Conservation (phyloP, 2,329 filamentous ascomycete genomes). For the Fusarium goolgardi region DNA sequence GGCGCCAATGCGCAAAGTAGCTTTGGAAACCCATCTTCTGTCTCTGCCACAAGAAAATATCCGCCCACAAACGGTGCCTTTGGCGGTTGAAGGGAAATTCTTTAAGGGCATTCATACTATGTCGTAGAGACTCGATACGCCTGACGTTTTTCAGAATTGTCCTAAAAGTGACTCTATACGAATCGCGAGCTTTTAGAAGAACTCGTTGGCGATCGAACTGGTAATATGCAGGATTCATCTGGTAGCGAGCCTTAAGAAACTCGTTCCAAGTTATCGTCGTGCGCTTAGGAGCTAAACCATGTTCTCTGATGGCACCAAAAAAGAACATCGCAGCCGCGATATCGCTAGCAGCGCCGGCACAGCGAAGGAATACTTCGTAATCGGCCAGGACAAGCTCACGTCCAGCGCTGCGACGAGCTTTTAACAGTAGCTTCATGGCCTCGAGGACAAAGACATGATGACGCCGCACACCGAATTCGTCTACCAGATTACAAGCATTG, state of each 20-base stretch:
- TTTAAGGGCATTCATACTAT: slow-evolving; percentile 46
- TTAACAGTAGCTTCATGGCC: slow-evolving; percentile 51
- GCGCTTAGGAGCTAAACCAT: slow-evolving; percentile 47
- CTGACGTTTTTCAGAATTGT: slow-evolving; percentile 35
- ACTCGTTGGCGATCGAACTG: slow-evolving; percentile 58
- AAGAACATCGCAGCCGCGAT: slow-evolving; percentile 50
- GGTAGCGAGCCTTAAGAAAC: slow-evolving; percentile 61
- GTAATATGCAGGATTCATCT: slow-evolving; percentile 60
- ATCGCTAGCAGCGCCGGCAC: slow-evolving; percentile 60
- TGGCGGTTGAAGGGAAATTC: slow-evolving; percentile 50
- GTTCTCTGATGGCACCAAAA: slow-evolving; percentile 48
- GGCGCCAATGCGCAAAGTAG: slow-evolving; percentile 48
- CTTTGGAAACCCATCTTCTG: slow-evolving; percentile 44
- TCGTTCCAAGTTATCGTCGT: slow-evolving; percentile 56
- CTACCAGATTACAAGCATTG: slow-evolving; percentile 52
- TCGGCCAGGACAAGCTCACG: slow-evolving; percentile 53
- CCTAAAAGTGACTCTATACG: slow-evolving; percentile 45
- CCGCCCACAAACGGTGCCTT: slow-evolving; percentile 37
- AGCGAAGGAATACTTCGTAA: slow-evolving; percentile 59
- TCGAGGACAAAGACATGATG: slow-evolving; percentile 55
- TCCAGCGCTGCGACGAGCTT: slow-evolving; percentile 48
- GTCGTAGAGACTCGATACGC: slow-evolving; percentile 49
- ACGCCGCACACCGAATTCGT: slow-evolving; percentile 59
- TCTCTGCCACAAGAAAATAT: slow-evolving; percentile 46
- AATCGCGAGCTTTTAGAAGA: slow-evolving; percentile 55